These are phyloP conservation scores for Hanseniaspora uvarum DNA, from an alignment of 1,139 yeast species.

Conservation along the genomic window DNA sequence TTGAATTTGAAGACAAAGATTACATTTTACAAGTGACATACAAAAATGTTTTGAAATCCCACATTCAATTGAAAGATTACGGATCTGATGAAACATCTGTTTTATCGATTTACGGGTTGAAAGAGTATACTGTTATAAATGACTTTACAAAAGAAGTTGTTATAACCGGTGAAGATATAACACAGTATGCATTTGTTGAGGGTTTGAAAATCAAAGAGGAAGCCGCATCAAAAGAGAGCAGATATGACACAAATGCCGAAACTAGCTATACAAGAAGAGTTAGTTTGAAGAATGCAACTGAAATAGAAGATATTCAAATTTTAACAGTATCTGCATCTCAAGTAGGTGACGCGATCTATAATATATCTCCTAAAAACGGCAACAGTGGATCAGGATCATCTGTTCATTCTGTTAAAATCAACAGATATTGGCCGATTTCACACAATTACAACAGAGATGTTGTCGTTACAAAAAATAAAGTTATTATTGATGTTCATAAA, in stretches of 20 bases:
- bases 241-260: constrained; percentile 17
- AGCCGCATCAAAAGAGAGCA: constrained; percentile 13
- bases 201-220: constrained; percentile 4
- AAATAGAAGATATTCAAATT: constrained; percentile 18
- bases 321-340: constrained; percentile 31
- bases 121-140: constrained; percentile 5
- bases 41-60: constrained; percentile 18
- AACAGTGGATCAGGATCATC: constrained; percentile 45
- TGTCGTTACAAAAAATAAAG: constrained; percentile 19
- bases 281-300: neutral
- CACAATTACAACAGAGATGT: constrained; percentile 19
- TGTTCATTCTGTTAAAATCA: constrained; percentile 31
- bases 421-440: constrained; percentile 19
- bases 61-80: constrained; percentile 21
- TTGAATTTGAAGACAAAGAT: constrained; percentile 17
- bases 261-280: constrained; percentile 4
- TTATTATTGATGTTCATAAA: constrained; percentile 16
- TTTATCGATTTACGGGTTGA: constrained; percentile 8
- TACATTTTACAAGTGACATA: constrained; percentile 13
- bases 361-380: constrained; percentile 37
- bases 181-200: constrained; percentile 18
- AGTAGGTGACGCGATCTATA: constrained; percentile 42
- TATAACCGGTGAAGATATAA: constrained; percentile 13
- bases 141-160: neutral
- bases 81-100: constrained; percentile 20